A percentile compares a stretch with the other conserved stretches of the same genome.
Conservation (phyloP, 2,329 filamentous ascomycete genomes). For the Catunica adiposa region DNA sequence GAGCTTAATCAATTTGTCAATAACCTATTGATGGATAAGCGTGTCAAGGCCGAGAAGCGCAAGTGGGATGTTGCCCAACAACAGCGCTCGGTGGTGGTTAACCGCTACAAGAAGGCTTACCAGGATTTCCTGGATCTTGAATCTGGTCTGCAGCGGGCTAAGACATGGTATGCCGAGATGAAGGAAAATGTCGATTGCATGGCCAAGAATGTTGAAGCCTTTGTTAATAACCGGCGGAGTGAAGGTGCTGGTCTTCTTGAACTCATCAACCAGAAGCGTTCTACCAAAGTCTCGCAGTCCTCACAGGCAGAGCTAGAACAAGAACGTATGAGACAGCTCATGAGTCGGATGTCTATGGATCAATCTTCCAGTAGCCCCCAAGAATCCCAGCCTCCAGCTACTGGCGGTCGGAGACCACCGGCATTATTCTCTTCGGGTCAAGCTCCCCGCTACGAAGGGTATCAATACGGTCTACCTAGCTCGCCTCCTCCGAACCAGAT, state of each 20-base stretch:
- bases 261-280: conserved; percentile 56
- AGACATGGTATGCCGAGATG: conserved; percentile 92
- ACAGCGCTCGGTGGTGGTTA: conserved; percentile 64
- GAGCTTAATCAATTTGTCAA: conserved; percentile 81
- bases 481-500: conserved; percentile 37
- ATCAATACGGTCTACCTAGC: conserved; percentile 42
- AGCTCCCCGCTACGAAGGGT: conserved; percentile 34
- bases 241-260: conserved; percentile 81
- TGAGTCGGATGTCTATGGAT: conserved; percentile 94
- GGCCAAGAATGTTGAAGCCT: conserved; percentile 89
- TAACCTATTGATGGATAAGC: conserved; percentile 77
- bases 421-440: conserved; percentile 33
- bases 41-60: conserved; percentile 82
- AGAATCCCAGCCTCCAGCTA: background rate
- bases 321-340: conserved; percentile 69
- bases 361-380: conserved; percentile 20
- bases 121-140: conserved; percentile 84
- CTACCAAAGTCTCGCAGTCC: background rate
- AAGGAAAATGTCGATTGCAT: conserved; percentile 82
- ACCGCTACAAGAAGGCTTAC: conserved; percentile 77
- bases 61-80: conserved; percentile 83
- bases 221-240: conserved; percentile 82
- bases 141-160: conserved; percentile 71
- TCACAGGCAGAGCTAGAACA: conserved; percentile 74
- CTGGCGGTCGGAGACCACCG: conserved; percentile 21